phyloP scores from a whole-genome alignment of 2,329 filamentous ascomycete genomes.

The Stemphylium lycopersici region DNA sequence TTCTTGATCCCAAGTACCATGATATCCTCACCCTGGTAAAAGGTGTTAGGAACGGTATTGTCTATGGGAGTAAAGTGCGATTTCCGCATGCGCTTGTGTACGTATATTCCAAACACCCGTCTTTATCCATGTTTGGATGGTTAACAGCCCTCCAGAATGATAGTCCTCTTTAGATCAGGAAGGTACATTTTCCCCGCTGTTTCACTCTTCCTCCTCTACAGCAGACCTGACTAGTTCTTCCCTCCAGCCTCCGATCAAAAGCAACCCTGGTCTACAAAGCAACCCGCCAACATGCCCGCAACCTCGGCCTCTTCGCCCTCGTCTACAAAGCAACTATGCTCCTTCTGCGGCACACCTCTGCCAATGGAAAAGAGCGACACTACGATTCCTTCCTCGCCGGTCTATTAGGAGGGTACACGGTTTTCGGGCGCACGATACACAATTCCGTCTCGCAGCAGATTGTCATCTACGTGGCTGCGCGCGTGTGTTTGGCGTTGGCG shows the following conservation, averaged over 20 bases:
- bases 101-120: conserved; percentile 19
- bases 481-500: conserved; percentile 83
- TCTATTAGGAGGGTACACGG: conserved; percentile 85
- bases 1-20: conserved; percentile 84
- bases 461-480: conserved; percentile 95
- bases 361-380: conserved; percentile 64
- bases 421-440: conserved; percentile 82
- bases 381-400: conserved; percentile 89
- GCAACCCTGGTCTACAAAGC: conserved; percentile 77
- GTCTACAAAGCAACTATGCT: conserved; percentile 88
- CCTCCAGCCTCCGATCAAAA: conserved; percentile 74
- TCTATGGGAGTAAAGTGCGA: conserved; percentile 96
- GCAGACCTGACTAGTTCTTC: conserved; percentile 6
- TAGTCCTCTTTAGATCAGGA: conserved; percentile 93
- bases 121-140: neutral
- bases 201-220: neutral
- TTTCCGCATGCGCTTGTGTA: conserved; percentile 96
- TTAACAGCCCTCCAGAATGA: conserved; percentile 68
- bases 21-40: conserved; percentile 86
- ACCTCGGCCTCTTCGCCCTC: conserved; percentile 87
- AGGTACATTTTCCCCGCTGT: conserved; percentile 57
- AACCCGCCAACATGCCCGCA: conserved; percentile 87
- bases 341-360: conserved; percentile 65
- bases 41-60: conserved; percentile 92
- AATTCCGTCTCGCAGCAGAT: conserved; percentile 94